phyloP scores from a whole-genome alignment of 1,284 basidiomycete genomes.

The Paramarasmius palmivorus region DNA sequence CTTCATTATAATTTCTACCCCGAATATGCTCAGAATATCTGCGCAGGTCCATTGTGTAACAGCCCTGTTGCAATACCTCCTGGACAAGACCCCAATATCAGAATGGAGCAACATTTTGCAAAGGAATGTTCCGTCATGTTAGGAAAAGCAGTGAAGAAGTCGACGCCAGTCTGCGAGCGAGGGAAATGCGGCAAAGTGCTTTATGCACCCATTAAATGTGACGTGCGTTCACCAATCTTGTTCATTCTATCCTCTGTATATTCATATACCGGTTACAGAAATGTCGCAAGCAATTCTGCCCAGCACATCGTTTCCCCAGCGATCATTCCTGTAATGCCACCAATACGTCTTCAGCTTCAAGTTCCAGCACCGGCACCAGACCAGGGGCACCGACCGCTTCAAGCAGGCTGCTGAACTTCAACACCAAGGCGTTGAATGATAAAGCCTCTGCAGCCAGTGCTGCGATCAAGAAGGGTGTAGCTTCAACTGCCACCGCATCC shows the following conservation, averaged over 20 bases:
- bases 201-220: slow-evolving; percentile 70
- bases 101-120: slow-evolving; percentile 72
- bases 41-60: slow-evolving; percentile 69
- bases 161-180: slow-evolving; percentile 60
- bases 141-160: slow-evolving; percentile 51
- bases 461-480: slow-evolving; percentile 40
- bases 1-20: slow-evolving; percentile 11
- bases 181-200: slow-evolving; percentile 69
- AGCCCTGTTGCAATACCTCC: slow-evolving; percentile 68
- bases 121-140: slow-evolving; percentile 68
- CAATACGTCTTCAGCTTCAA: slow-evolving; percentile 23
- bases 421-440: slow-evolving; percentile 32
- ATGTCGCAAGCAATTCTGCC: slow-evolving; percentile 70
- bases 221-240: slow-evolving; percentile 44
- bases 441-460: slow-evolving; percentile 38
- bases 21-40: neutral
- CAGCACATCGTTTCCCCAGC: slow-evolving; percentile 70
- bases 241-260: neutral
- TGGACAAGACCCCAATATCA: slow-evolving; percentile 74
- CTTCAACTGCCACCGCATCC: slow-evolving; percentile 19
- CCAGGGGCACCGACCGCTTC: slow-evolving; percentile 18
- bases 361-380: slow-evolving; percentile 13
- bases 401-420: slow-evolving; percentile 26
- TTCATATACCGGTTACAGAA: slow-evolving; percentile 38
- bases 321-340: slow-evolving; percentile 62